phyloP scores from a whole-genome alignment of 2,329 filamentous ascomycete species.

The Elsinoe fawcettii region DNA sequence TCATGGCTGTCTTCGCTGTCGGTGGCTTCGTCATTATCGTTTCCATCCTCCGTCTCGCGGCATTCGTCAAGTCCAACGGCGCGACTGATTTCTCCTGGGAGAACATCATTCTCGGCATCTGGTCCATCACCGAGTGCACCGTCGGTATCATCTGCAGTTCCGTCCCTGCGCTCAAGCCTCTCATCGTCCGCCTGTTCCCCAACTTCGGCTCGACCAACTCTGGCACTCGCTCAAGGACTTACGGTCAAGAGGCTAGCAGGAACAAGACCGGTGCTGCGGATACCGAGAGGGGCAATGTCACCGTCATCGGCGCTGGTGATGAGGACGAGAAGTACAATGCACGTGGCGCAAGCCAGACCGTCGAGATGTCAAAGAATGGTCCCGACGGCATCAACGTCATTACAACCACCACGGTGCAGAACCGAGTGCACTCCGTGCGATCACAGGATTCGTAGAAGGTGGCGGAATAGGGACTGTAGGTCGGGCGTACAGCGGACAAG shows the following conservation, averaged over 20 bases:
- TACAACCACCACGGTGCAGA: constrained; percentile 4
- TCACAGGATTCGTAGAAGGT: not conserved
- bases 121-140: constrained; percentile 37
- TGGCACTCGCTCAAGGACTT: not conserved
- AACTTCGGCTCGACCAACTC: constrained; percentile 14
- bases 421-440: not conserved
- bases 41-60: constrained; percentile 26
- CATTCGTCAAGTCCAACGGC: constrained; percentile 22
- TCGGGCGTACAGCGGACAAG: not conserved
- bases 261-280: constrained; percentile 4
- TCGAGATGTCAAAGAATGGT: constrained; percentile 6
- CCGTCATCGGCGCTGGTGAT: not conserved
- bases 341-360: not conserved
- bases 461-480: too few species aligned
- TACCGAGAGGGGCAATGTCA: constrained; percentile 6
- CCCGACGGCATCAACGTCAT: constrained; percentile 13
- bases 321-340: not conserved
- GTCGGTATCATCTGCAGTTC: constrained; percentile 40
- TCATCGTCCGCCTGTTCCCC: constrained; percentile 32
- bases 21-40: constrained; percentile 27
- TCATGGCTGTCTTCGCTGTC: constrained; percentile 31
- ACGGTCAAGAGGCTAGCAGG: constrained; percentile 6
- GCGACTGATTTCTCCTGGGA: constrained; percentile 24
- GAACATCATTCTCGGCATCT: constrained; percentile 27
- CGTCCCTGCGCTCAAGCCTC: constrained; percentile 36